phyloP scores from a whole-genome alignment of 139 green algal species.

The Chlorella sp. region DNA sequence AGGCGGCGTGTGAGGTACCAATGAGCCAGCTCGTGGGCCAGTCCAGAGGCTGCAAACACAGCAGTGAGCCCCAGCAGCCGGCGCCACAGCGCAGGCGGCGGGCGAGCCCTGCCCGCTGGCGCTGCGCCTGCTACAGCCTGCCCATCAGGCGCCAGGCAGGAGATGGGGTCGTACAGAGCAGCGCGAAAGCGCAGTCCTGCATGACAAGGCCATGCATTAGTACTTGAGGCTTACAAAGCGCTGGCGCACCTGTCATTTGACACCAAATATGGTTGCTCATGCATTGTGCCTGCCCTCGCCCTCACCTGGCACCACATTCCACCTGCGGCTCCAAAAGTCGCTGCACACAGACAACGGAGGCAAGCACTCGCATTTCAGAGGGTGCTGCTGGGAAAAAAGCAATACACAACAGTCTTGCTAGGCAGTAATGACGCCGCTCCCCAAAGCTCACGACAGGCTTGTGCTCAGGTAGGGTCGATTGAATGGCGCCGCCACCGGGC shows the following conservation, averaged over 20 bases:
- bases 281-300: too few relatives aligned
- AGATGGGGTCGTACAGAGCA: too few relatives aligned
- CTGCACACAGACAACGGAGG: neutral
- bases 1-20: slow-evolving; percentile 6
- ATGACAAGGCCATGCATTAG: too few relatives aligned
- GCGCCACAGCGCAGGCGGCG: neutral
- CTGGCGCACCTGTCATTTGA: too few relatives aligned
- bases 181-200: too few relatives aligned
- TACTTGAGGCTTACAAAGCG: too few relatives aligned
- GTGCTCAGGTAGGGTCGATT: neutral
- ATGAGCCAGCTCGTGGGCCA: neutral
- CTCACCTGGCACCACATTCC: neutral
- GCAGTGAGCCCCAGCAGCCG: neutral
- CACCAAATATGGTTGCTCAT: too few relatives aligned
- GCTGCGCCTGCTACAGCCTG: neutral
- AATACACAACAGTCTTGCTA: too few relatives aligned
- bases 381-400: too few relatives aligned
- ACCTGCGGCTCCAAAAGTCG: slow-evolving; percentile 1
- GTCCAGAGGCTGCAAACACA: slow-evolving; percentile 6
- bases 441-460: neutral
- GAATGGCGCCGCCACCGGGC: neutral
- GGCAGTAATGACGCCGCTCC: neutral
- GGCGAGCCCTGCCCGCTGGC: neutral
- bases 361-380: too few relatives aligned
- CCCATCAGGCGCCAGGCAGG: too few relatives aligned